Base-by-base conservation (phyloP, 148 eudicot genomes). In the Camellia japonica region DNA sequence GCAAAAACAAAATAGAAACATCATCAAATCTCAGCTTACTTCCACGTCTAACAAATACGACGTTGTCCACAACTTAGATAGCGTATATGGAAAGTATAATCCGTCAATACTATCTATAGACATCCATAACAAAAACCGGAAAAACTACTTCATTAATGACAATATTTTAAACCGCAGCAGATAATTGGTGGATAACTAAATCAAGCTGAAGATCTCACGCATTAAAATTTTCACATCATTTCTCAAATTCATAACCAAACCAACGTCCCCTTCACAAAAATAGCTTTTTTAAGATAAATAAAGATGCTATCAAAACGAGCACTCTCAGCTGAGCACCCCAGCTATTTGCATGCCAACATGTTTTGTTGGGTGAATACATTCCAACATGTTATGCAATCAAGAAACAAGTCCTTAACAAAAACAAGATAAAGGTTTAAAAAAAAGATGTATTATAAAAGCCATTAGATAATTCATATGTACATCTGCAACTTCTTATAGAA, bases 401-500 rank as follows among this genome's bases (percentile, higher is more conserved):
- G 63, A 15, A 80, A 4, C n/a, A 47, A 51, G 16, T 20, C 41
- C 2, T 64, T 41, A 5, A 55, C 9, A 19, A 74, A 42, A 66
- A 74, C 64, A 66, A 74, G 55, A 74, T 30, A 44, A 79, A 15
- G 41, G 16, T 13, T 44, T 71, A 20, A 20, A 71, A 72, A 16
- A 43, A 64, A 52, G 11, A 10, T 79, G 42, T 54, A 73, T 61
- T 54, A 49, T 7, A 5, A 30, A 63, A 46, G 77, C 52, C 76
- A 38, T 60, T 43, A 11, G 70, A 49, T 51, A 63, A 74, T 75
- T 68, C 78, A 65, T 81, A 81, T 81, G 43, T 81, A 81, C 83
- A 81, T 66, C 79, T 75, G 79, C 78, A 80, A 47, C 74, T 66
- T 23, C 30, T 81, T 15, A 55, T 68, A 54, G 51, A 74, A 80